Evolutionary conservation across 768 basidiomycete species (phyloP).

Genomic region (Tricholoma flavovirens): DNA sequence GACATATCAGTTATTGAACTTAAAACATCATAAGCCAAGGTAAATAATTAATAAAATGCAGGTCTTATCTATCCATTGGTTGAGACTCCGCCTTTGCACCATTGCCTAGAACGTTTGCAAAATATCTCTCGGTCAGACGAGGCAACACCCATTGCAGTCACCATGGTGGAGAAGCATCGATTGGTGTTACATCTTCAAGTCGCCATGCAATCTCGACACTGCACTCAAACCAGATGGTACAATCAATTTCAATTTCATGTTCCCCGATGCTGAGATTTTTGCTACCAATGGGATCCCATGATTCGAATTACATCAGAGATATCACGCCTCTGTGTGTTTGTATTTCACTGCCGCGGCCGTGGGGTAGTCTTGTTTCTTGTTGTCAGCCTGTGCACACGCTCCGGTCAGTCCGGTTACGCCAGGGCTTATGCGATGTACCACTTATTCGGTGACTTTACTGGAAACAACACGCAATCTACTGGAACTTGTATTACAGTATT

Average conservation of each 20-base stretch:
- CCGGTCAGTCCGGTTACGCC: too few species aligned
- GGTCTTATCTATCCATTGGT: too few species aligned
- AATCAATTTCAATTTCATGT: neutral
- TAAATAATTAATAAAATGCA: too few species aligned
- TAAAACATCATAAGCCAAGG: too few species aligned
- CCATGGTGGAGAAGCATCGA: conserved; percentile 22
- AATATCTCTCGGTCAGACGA: conserved; percentile 20
- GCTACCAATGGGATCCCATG: conserved; percentile 5
- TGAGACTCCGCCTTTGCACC: conserved; percentile 10
- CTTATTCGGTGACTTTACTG: too few species aligned
- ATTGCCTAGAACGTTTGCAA: conserved; percentile 18
- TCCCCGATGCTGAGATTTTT: neutral
- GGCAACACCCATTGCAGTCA: conserved; percentile 17
- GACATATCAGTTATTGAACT: too few species aligned
- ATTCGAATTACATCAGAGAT: conserved; percentile 13
- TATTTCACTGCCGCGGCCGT: neutral
- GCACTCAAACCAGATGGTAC: conserved; percentile 18
- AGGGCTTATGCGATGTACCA: too few species aligned
- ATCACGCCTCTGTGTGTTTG: too few species aligned
- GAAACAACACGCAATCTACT: too few species aligned
- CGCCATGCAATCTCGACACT: conserved; percentile 20
- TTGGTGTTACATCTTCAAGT: conserved; percentile 23
- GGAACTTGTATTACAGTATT: too few species aligned
- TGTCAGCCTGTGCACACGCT: too few species aligned
- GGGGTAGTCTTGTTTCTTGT: too few species aligned